These are phyloP conservation scores for Aspergillus sp. DNA, from an alignment of 2,329 filamentous ascomycete species.

Conservation along the genomic window DNA sequence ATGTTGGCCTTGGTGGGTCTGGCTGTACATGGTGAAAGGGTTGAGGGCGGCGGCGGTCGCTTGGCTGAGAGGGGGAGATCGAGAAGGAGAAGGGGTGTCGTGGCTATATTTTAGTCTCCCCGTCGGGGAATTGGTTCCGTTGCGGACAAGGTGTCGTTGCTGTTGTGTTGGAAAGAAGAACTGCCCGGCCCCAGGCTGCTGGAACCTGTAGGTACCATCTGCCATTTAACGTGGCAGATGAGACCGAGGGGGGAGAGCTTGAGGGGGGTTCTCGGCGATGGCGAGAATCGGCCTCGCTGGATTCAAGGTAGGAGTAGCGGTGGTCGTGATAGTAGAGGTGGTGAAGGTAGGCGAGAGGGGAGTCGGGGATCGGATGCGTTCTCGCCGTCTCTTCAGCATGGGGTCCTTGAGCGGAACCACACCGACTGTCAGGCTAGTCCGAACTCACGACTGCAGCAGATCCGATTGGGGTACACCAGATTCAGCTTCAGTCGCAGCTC, in stretches of 20 bases:
- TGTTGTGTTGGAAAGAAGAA: conserved; percentile 49
- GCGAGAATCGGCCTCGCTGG: conserved; percentile 20
- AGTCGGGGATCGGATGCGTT: conserved; percentile 40
- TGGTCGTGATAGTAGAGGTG: neutral
- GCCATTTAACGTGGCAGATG: conserved; percentile 53
- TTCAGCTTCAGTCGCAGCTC: conserved; percentile 9
- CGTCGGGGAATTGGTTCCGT: conserved; percentile 47
- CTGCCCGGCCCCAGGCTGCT: conserved; percentile 53
- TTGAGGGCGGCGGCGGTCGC: conserved; percentile 37
- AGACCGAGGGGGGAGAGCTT: conserved; percentile 40
- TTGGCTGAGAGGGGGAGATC: conserved; percentile 45
- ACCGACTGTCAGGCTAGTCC: conserved; percentile 19
- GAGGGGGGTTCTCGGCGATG: conserved; percentile 25
- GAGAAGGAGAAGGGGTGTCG: conserved; percentile 49
- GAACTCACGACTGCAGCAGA: conserved; percentile 17
- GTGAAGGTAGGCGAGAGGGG: conserved; percentile 26
- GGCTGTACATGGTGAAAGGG: conserved; percentile 48
- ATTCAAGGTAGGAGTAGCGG: conserved; percentile 14
- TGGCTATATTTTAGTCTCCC: conserved; percentile 45
- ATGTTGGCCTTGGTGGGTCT: conserved; percentile 49
- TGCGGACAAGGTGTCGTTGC: conserved; percentile 44
- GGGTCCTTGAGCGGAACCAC: conserved; percentile 38
- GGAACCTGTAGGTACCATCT: conserved; percentile 56
- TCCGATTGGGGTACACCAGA: conserved; percentile 9
- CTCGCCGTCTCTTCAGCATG: conserved; percentile 52